Base-by-base conservation (phyloP, 2,329 filamentous ascomycete genomes). In the Huntiella abstrusa region DNA sequence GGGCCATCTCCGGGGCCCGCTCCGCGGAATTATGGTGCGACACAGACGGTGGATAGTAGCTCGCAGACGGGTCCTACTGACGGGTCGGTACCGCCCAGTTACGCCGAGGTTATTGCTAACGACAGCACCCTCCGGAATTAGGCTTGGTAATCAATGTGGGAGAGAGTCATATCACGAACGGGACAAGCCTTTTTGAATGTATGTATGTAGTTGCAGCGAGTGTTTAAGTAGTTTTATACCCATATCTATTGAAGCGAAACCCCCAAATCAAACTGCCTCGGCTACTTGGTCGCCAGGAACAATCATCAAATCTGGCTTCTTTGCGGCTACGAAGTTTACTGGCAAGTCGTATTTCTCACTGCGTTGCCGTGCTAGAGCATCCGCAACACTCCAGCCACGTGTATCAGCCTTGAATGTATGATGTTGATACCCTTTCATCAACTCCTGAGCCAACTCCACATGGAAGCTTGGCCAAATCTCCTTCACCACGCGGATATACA, bases 81-180 rank as follows among this genome's bases (percentile, higher is more conserved):
- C 51, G 57, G 66, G 42, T 64, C 64, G 10, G 68, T 73, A 34
- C 87, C 88, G 37, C 88, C 91, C 3, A 84, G 80, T 11, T 96
- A 96, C 61, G 81, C 83, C 12, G 84, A 95, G 63, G 88, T 85
- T 41, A 80, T 95, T 49, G 80, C 79, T 56, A 86, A 84, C 1
- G 88, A 96, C 58, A 66, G 95, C 63, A 96, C 96, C 72, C 70
- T 95, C 43, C 91, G 96, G 69, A 32, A 43, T 38, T 44, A 45
- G 41, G 33, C 8, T 4, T 13, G 13, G 41, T 17, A 8, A 43
- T 6, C 7, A 28, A 28, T 28, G 8, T 28, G 22, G 1, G 22
- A 28, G 22, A 28, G 22, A 28, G 22, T 28, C 22, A 28, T 28
- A 28, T 28, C 22, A 28, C 8, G 6, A 10, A 2, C 7, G 22